Evolutionary conservation across 768 basidiomycete species (phyloP).

Genomic region (Porpolomopsis calyptriformis): DNA sequence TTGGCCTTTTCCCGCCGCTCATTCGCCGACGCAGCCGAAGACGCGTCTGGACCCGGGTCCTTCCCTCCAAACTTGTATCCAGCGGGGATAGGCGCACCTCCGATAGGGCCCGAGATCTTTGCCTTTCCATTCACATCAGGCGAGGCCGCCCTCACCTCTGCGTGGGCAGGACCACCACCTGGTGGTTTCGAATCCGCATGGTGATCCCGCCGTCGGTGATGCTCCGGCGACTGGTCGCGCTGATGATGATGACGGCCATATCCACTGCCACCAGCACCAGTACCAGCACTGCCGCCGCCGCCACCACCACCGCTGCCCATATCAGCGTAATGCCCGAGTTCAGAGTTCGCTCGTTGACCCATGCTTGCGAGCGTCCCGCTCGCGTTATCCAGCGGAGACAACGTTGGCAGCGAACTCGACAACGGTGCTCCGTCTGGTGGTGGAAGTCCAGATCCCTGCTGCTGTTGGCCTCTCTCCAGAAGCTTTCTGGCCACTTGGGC

Average conservation of each 20-base stretch:
- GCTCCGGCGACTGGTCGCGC: constrained; percentile 24
- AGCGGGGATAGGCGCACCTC: constrained; percentile 73
- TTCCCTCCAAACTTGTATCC: constrained; percentile 88
- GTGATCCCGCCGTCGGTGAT: constrained; percentile 37
- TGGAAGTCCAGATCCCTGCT: constrained; percentile 40
- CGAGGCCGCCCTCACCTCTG: constrained; percentile 29
- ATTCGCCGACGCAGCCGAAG: constrained; percentile 23
- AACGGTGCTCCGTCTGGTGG: constrained; percentile 50
- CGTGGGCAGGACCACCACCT: constrained; percentile 36
- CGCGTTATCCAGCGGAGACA: constrained; percentile 24
- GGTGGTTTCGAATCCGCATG: constrained; percentile 50
- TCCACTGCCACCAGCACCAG: too few species aligned
- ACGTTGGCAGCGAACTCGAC: constrained; percentile 40
- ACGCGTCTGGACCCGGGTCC: constrained; percentile 37
- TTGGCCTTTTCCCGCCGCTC: constrained; percentile 89
- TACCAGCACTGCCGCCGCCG: background rate
- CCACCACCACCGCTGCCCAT: constrained; percentile 25
- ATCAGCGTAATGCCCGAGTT: constrained; percentile 73
- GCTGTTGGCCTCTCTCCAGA: constrained; percentile 32
- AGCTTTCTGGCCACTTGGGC: constrained; percentile 30
- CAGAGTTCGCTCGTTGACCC: constrained; percentile 62
- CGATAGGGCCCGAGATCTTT: constrained; percentile 85
- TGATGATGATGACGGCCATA: too few species aligned
- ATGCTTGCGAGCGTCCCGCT: constrained; percentile 25
- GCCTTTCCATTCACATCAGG: constrained; percentile 53